Conservation (phyloP, 2,329 filamentous ascomycete species). For the Fusarium tanahbumbuense region DNA sequence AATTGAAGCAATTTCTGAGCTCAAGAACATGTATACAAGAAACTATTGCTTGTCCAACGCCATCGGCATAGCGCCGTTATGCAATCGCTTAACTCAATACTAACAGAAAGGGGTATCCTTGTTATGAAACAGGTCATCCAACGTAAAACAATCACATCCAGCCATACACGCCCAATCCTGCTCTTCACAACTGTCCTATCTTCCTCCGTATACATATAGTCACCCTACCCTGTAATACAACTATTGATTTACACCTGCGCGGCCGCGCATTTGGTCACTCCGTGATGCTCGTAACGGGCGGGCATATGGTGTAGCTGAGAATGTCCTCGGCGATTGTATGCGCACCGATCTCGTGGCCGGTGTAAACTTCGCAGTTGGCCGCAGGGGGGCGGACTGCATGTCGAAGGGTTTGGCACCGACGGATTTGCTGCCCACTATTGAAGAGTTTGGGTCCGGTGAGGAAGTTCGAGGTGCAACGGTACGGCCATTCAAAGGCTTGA, state of each 20-base stretch:
- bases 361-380: conserved; percentile 16
- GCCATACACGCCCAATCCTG: conserved; percentile 9
- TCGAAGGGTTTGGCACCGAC: conserved; percentile 33
- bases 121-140: conserved; percentile 39
- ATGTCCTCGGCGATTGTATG: conserved; percentile 41
- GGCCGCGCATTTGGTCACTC: conserved; percentile 13
- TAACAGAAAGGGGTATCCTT: conserved; percentile 45
- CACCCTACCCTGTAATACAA: neutral
- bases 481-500: conserved; percentile 18
- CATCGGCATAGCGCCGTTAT: conserved; percentile 32
- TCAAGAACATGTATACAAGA: neutral
- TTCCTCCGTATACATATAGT: neutral
- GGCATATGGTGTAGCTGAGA: conserved; percentile 28
- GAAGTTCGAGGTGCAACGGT: conserved; percentile 15
- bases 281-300: conserved; percentile 10
- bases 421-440: conserved; percentile 32
- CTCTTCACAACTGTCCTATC: neutral
- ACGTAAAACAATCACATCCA: conserved; percentile 33
- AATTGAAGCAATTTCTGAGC: neutral
- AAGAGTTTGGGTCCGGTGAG: conserved; percentile 18
- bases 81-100: conserved; percentile 25
- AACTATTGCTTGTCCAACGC: conserved; percentile 37
- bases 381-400: conserved; percentile 20
- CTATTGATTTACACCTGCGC: conserved; percentile 23
- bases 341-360: conserved; percentile 42